Percentiles rank a stretch among this genome's conserved stretches.
Conservation (phyloP, 179 eudicot species). For the Camellia oleifera region DNA sequence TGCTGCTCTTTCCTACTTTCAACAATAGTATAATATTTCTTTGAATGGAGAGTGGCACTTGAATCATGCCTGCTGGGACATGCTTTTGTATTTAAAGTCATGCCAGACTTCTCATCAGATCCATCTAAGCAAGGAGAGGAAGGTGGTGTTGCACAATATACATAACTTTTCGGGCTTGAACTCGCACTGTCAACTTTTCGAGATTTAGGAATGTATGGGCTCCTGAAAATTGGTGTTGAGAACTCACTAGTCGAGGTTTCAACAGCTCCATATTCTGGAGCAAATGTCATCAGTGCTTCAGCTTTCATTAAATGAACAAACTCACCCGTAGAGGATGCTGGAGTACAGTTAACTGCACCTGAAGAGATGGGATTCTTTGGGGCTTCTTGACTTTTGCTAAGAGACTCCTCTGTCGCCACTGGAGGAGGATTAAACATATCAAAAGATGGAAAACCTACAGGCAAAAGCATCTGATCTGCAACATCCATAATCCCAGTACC, state of each 20-base stretch:
- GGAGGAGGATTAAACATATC: constrained; percentile 70
- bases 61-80: constrained; percentile 47
- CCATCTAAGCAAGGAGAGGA: constrained; percentile 60
- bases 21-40: constrained; percentile 59
- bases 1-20: constrained; percentile 47
- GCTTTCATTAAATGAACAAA: constrained; percentile 79
- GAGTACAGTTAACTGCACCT: constrained; percentile 41
- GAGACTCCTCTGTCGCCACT: constrained; percentile 54
- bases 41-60: constrained; percentile 34
- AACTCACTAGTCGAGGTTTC: constrained; percentile 67
- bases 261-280: constrained; percentile 95
- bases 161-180: constrained; percentile 69
- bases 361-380: constrained; percentile 41
- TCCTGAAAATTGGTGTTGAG: constrained; percentile 68
- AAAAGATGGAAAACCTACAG: constrained; percentile 54
- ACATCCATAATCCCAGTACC: constrained; percentile 65
- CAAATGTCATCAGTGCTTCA: constrained; percentile 89
- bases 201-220: constrained; percentile 80
- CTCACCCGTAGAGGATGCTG: constrained; percentile 55
- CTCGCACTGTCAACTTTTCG: constrained; percentile 63
- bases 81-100: constrained; percentile 41
- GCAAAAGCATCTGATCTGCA: constrained; percentile 72
- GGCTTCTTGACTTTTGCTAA: constrained; percentile 58
- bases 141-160: constrained; percentile 92
- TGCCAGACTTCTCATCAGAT: constrained; percentile 50